phyloP scores from a whole-genome alignment of 1,284 basidiomycete genomes.

The Ceratobasidium sp. region DNA sequence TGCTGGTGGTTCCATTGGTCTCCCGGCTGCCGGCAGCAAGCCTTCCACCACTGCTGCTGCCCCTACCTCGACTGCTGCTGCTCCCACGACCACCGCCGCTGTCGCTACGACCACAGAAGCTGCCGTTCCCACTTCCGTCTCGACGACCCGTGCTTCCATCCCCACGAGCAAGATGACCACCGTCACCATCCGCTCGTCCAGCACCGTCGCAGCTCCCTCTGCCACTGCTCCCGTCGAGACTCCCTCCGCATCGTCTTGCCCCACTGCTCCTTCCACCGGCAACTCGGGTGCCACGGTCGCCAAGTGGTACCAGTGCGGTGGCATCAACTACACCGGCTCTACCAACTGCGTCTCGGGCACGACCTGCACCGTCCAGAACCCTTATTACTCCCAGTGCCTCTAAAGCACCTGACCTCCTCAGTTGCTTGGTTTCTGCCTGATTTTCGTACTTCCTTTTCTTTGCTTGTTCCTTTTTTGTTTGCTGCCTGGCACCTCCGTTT shows the following conservation, averaged over 20 bases:
- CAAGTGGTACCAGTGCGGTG: conserved; percentile 37
- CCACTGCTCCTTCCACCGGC: conserved; percentile 1
- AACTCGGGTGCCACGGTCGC: conserved; percentile 15
- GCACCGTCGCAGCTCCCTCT: neutral
- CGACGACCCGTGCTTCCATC: neutral
- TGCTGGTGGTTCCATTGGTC: conserved; percentile 23
- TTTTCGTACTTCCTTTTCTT: neutral
- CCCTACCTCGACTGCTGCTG: neutral
- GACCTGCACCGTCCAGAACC: conserved; percentile 34
- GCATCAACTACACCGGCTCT: conserved; percentile 18
- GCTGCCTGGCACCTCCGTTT: conserved; percentile 2
- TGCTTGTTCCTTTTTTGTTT: neutral
- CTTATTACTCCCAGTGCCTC: conserved; percentile 39
- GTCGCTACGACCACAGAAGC: conserved; percentile 3
- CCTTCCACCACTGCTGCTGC: conserved; percentile 11
- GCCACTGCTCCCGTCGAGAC: neutral
- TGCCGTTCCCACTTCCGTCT: neutral
- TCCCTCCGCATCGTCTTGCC: conserved; percentile 13
- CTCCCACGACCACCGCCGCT: conserved; percentile 21
- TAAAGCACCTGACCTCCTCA: too few relatives aligned
- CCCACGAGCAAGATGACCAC: conserved; percentile 28
- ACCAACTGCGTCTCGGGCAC: conserved; percentile 30
- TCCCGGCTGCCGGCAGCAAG: conserved; percentile 30
- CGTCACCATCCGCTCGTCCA: conserved; percentile 15
- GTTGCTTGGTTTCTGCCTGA: too few relatives aligned